These are phyloP conservation scores for Lodderomyces oxycetoniae DNA, from an alignment of 1,139 yeast species.

Conservation along the genomic window DNA sequence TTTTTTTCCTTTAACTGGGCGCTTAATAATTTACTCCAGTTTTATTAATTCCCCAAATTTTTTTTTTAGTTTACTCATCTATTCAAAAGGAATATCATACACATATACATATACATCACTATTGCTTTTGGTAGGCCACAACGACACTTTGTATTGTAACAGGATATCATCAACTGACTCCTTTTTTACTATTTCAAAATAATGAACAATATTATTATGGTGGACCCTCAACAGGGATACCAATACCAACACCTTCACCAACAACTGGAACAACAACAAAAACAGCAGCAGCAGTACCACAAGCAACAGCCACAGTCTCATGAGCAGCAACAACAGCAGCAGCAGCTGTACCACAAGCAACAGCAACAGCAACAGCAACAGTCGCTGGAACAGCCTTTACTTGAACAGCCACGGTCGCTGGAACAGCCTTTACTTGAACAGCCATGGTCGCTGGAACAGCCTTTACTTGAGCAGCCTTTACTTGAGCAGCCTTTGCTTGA, in stretches of 20 bases:
- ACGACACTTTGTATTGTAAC: no score
- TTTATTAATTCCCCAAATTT: no score
- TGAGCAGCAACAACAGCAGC: conserved; percentile 1
- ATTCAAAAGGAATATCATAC: no score
- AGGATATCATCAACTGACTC: no score
- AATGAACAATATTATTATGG: conserved; percentile 1
- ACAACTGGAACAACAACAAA: conserved; percentile 1
- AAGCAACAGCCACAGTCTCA: not conserved
- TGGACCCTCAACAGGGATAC: conserved; percentile 1
- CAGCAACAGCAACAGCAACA: conserved; percentile 3
- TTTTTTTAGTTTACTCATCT: no score
- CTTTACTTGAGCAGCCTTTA: not conserved
- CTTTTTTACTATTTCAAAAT: no score
- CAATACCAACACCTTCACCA: not conserved
- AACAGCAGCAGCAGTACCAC: conserved; percentile 1
- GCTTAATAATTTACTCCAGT: no score
- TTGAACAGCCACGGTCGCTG: not conserved
- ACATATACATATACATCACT: no score
- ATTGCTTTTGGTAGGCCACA: no score
- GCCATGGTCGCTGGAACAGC: not conserved
- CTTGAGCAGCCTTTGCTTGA: no score
- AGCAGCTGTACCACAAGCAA: conserved; percentile 1
- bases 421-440: not conserved
- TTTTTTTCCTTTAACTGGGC: no score
- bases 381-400: not conserved